A percentile compares a stretch with the other conserved stretches of the same genome.
Evolutionary conservation across 805 yeast genomes (phyloP).

Genomic region (Monosporozyma siamensis): DNA sequence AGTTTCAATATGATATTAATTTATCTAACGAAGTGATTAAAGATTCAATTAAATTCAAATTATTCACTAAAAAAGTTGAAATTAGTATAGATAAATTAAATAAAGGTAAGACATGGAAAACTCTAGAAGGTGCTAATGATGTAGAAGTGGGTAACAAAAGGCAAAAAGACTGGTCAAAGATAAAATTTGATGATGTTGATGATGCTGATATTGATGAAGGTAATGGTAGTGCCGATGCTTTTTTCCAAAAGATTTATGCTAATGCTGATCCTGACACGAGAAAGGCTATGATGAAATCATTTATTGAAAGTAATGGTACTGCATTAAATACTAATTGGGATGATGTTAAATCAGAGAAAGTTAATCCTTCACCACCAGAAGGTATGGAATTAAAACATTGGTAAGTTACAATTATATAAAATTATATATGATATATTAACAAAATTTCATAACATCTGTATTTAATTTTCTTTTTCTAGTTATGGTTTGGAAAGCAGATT

Average conservation of each 20-base stretch:
- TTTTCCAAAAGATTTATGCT: constrained; percentile 65
- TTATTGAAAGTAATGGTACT: constrained; percentile 88
- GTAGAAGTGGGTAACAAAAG: constrained; percentile 27
- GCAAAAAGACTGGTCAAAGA: constrained; percentile 59
- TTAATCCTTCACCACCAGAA: constrained; percentile 65
- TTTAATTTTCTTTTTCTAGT: background rate
- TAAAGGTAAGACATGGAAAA: constrained; percentile 41
- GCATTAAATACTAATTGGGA: constrained; percentile 89
- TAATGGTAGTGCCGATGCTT: constrained; percentile 47
- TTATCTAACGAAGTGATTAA: constrained; percentile 45
- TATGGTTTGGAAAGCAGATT: background rate
- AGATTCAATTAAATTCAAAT: constrained; percentile 35
- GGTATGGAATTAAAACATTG: constrained; percentile 56
- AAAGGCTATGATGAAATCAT: constrained; percentile 96
- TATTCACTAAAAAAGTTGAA: constrained; percentile 71
- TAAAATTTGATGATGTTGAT: constrained; percentile 38
- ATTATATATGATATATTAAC: background rate
- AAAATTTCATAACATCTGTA: background rate
- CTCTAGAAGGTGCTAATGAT: constrained; percentile 27
- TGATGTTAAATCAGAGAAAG: constrained; percentile 60
- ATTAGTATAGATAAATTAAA: constrained; percentile 43
- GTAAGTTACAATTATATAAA: constrained; percentile 16
- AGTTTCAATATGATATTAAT: constrained; percentile 49
- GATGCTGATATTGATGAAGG: constrained; percentile 39
- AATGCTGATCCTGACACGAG: constrained; percentile 80